These are phyloP conservation scores for Lichina pygmaea DNA, from an alignment of 495 filamentous ascomycete species.

Conservation along the genomic window DNA sequence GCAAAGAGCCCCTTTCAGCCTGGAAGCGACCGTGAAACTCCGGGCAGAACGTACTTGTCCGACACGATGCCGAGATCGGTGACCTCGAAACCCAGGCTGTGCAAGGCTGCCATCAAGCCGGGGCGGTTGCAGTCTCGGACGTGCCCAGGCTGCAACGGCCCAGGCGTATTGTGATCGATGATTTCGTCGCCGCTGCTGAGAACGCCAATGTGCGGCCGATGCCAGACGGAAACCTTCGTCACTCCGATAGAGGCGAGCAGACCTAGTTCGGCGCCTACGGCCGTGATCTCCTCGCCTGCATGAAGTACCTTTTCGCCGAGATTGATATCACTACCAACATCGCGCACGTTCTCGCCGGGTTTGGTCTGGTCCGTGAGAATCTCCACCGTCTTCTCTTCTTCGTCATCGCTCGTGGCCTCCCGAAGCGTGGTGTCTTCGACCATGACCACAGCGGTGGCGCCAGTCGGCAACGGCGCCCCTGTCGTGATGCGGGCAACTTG, in stretches of 20 bases:
- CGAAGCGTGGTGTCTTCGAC: conserved; percentile 74
- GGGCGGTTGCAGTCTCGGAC: conserved; percentile 86
- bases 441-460: conserved; percentile 86
- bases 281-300: conserved; percentile 51
- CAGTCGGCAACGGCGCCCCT: conserved; percentile 68
- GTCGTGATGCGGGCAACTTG: conserved; percentile 80
- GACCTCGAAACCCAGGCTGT: conserved; percentile 50
- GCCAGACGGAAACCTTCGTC: conserved; percentile 43
- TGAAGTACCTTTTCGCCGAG: conserved; percentile 38
- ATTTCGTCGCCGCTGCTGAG: conserved; percentile 92
- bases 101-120: conserved; percentile 49
- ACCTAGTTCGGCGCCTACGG: conserved; percentile 74
- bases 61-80: conserved; percentile 70
- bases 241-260: conserved; percentile 66
- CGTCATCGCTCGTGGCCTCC: conserved; percentile 44
- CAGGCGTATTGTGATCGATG: conserved; percentile 41
- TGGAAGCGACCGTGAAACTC: not conserved
- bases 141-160: conserved; percentile 42
- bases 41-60: conserved; percentile 26
- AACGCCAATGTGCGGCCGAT: conserved; percentile 55
- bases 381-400: conserved; percentile 67
- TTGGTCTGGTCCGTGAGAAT: conserved; percentile 52
- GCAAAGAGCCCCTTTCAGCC: conserved; percentile 1
- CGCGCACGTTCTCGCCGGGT: conserved; percentile 66
- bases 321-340: conserved; percentile 69